Base-by-base conservation (phyloP, 2,329 filamentous ascomycete genomes). In the Blastomyces parvus region DNA sequence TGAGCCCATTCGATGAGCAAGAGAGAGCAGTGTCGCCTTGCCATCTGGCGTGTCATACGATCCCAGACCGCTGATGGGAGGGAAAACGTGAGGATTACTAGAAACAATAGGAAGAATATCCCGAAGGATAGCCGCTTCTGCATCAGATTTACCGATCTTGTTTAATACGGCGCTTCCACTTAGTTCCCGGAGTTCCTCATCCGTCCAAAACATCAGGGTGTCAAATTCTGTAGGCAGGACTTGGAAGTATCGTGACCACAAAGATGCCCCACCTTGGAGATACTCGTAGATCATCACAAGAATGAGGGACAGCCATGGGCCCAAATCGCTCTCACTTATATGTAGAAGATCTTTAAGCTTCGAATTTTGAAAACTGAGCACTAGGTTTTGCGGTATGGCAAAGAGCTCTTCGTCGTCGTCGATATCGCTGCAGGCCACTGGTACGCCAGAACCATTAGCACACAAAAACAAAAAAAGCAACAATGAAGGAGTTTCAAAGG, bases 201-300 rank as follows among this genome's bases (percentile, higher is more conserved):
- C 78, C 1, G 83, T 79, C 92, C 92, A 97, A 77, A 92, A 96
- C 89, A 97, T 96, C 67, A 93, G 83, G 1, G 90, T 95, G 73
- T 94, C 85, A 71, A 96, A 96, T 0, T 77, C 70, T 61, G 73
- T 72, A 2, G 91, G 91, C 5, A 96, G 81, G 25, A 96, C 80
- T 63, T 86, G 82, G 67, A 96, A 86, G 74, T 96, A 96, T 0
- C 86, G 81, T 67, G 85, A 84, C 91, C 91, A 96, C 9, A 76
- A 77, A 0, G 91, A 95, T 0, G 76, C 65, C 69, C 78, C 59
- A 74, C 86, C 79, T 59, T 78, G 73, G 74, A 86, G 81, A 65
- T 81, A 80, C 77, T 96, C 91, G 75, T 90, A 90, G 60, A 95
- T 83, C 83, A 96, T 86, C 65, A 89, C 83, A 25, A 96, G 80